Conservation (phyloP, 2,329 filamentous ascomycete genomes). For the Neonectria magnoliae region DNA sequence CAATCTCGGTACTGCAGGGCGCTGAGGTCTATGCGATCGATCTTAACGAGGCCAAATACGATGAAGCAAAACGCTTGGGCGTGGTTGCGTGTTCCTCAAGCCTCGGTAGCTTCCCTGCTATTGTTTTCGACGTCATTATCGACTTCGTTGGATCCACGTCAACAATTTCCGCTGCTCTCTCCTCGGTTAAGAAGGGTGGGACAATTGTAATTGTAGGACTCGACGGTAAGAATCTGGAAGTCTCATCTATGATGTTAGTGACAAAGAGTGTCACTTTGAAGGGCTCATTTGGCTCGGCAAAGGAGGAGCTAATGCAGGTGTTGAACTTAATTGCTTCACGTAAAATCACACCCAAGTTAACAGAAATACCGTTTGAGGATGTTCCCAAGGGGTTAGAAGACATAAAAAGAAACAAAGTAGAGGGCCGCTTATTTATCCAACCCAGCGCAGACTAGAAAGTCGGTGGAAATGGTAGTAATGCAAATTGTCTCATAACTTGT, state of each 20-base stretch:
- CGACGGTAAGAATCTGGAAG: not conserved
- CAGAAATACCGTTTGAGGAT: conserved; percentile 20
- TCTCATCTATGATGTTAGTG: conserved; percentile 12
- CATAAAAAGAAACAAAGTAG: conserved; percentile 7
- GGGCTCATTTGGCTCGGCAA: conserved; percentile 18
- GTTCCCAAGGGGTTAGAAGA: conserved; percentile 14
- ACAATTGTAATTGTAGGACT: conserved; percentile 21
- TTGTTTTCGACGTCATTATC: conserved; percentile 9
- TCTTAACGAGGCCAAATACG: conserved; percentile 19
- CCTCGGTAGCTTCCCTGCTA: conserved; percentile 1
- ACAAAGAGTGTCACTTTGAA: conserved; percentile 19
- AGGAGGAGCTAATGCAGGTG: conserved; percentile 18
- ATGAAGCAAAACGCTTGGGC: conserved; percentile 11
- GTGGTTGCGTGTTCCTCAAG: conserved; percentile 6
- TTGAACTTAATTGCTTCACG: conserved; percentile 13
- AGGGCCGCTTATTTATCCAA: conserved; percentile 19
- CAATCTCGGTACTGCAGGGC: conserved; percentile 13
- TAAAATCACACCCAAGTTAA: conserved; percentile 14
- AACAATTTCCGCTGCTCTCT: not conserved
- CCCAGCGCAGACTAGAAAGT: conserved; percentile 4
- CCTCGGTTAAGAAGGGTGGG: conserved; percentile 1
- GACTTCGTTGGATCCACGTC: conserved; percentile 10
- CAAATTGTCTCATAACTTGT: not conserved
- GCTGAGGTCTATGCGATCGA: conserved; percentile 26
- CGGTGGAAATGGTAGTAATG: not conserved